phyloP scores from a whole-genome alignment of 2,329 filamentous ascomycete genomes.

The Neurospora sp. region DNA sequence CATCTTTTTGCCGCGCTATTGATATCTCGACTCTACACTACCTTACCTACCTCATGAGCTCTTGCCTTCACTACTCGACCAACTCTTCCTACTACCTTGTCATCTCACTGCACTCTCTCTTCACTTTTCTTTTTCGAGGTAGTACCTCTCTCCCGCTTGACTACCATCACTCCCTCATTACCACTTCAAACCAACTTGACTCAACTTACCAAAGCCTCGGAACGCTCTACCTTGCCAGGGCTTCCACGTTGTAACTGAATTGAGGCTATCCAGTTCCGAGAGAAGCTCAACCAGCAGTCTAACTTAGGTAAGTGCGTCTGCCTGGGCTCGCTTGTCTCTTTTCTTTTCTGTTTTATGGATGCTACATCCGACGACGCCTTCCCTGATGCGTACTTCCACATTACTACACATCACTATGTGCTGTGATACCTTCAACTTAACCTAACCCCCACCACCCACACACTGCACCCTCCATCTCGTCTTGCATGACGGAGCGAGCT shows the following conservation, averaged over 20 bases:
- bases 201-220: not conserved
- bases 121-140: conserved; percentile 1
- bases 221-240: not conserved
- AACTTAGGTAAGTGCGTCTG: not conserved
- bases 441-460: not conserved
- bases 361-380: not conserved
- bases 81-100: conserved; percentile 12
- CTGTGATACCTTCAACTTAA: not conserved
- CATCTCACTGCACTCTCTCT: conserved; percentile 3
- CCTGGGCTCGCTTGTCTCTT: not conserved
- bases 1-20: conserved; percentile 7
- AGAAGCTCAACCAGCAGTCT: not conserved
- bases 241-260: not conserved
- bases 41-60: conserved; percentile 6
- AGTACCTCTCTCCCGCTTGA: not conserved
- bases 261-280: not conserved
- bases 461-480: not conserved
- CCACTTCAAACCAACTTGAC: not conserved
- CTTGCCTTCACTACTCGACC: conserved; percentile 16
- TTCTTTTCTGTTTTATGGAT: not conserved
- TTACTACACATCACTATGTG: not conserved
- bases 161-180: not conserved
- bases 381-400: not conserved
- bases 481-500: not conserved
- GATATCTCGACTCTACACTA: conserved; percentile 16